Conservation (phyloP, 768 basidiomycete species). For the Gloeopeniophorella convolvens region DNA sequence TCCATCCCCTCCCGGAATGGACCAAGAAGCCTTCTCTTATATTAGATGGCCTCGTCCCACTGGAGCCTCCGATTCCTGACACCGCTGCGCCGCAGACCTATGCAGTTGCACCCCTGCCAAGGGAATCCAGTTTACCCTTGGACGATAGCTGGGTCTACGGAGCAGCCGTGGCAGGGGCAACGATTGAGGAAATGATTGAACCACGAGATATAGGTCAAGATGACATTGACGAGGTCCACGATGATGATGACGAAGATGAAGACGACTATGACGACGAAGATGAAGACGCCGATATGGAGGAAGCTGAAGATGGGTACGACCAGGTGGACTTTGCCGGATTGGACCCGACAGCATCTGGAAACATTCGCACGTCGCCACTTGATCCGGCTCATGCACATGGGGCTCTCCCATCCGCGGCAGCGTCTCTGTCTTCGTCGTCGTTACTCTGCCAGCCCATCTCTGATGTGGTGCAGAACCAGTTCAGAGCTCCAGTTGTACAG, state of each 20-base stretch:
- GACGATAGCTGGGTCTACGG: constrained; percentile 6
- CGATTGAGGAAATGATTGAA: constrained; percentile 13
- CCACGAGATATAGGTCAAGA: constrained; percentile 12
- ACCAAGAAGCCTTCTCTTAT: constrained; percentile 12
- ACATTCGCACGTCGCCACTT: background rate
- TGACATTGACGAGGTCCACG: constrained; percentile 11
- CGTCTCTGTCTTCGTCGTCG: constrained; percentile 9
- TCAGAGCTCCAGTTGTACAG: background rate
- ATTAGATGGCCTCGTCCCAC: constrained; percentile 3
- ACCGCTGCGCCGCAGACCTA: background rate
- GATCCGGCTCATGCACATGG: background rate
- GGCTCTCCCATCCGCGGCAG: constrained; percentile 2
- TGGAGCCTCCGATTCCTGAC: background rate
- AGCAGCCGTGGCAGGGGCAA: constrained; percentile 8
- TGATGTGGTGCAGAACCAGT: constrained; percentile 14
- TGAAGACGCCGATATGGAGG: constrained; percentile 10
- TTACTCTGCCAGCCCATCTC: constrained; percentile 19
- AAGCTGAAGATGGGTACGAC: constrained; percentile 1
- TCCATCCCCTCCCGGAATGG: constrained; percentile 18
- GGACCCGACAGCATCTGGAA: background rate
- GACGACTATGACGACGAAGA: constrained; percentile 8
- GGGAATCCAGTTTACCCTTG: background rate
- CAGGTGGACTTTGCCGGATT: background rate
- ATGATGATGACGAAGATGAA: constrained; percentile 9
- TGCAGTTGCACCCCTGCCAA: background rate